Conservation (phyloP, 2,329 filamentous ascomycete genomes). For the Tricladium varicosporioides region DNA sequence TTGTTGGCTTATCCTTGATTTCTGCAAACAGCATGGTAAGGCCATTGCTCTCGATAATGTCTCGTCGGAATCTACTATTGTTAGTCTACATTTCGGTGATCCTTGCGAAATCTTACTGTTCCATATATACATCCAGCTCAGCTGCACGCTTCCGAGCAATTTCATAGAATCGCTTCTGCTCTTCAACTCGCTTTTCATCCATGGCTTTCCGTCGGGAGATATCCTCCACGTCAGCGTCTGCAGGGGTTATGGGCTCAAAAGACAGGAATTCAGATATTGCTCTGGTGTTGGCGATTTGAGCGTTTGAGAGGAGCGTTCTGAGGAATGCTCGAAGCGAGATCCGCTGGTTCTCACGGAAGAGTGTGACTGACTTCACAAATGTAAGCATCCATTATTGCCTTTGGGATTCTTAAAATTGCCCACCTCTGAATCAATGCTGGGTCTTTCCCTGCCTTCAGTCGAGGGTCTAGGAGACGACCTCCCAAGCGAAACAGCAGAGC, state of each 20-base stretch:
- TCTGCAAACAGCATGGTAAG: conserved; percentile 90
- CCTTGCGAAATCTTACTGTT: conserved; percentile 59
- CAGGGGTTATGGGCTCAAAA: conserved; percentile 66
- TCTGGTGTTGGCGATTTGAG: conserved; percentile 77
- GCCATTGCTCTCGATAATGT: conserved; percentile 72
- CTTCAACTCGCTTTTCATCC: conserved; percentile 84
- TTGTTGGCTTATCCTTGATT: conserved; percentile 84
- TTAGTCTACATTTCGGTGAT: conserved; percentile 13
- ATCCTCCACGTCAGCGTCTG: conserved; percentile 80
- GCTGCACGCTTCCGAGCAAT: conserved; percentile 86
- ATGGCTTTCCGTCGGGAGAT: conserved; percentile 76
- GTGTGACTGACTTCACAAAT: conserved; percentile 47
- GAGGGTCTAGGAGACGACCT: conserved; percentile 43
- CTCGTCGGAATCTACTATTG: conserved; percentile 56
- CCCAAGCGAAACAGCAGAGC: conserved; percentile 36
- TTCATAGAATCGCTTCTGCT: conserved; percentile 93
- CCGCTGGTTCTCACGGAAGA: conserved; percentile 86
- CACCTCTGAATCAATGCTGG: conserved; percentile 16
- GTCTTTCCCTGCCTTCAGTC: conserved; percentile 38
- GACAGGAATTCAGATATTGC: conserved; percentile 84
- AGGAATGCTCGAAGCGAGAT: conserved; percentile 89
- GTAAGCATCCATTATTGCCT: neutral
- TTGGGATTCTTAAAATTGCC: neutral
- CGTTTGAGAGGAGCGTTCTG: conserved; percentile 80
- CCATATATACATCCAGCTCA: conserved; percentile 97